Conservation (phyloP, 2,329 filamentous ascomycete genomes). For the Fusarium nematophilum region DNA sequence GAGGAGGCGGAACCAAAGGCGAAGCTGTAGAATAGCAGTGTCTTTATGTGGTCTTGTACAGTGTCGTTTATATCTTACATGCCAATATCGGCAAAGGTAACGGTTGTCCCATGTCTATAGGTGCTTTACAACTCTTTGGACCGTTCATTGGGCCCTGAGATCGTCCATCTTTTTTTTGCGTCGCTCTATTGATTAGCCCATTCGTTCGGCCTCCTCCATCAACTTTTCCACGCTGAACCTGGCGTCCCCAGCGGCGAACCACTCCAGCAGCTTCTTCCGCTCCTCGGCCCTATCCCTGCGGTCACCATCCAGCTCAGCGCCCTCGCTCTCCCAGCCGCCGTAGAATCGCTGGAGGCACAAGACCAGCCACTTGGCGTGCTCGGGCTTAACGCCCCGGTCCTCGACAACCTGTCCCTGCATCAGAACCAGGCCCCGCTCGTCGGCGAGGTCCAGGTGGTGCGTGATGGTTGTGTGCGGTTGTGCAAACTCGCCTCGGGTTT, state of each 20-base stretch:
- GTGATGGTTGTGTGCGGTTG: constrained; percentile 94
- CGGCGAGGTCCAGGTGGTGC: constrained; percentile 84
- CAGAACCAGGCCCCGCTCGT: constrained; percentile 81
- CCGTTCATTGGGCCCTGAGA: too few relatives aligned
- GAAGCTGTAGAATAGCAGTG: constrained; percentile 49
- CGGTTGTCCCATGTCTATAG: constrained; percentile 1
- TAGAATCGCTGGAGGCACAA: constrained; percentile 98
- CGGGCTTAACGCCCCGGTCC: constrained; percentile 78
- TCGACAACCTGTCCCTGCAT: constrained; percentile 86
- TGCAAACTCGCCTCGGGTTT: constrained; percentile 88
- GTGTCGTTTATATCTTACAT: constrained; percentile 28
- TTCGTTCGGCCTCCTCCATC: constrained; percentile 88
- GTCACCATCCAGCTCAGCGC: constrained; percentile 48
- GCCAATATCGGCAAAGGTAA: constrained; percentile 5
- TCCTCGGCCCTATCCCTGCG: constrained; percentile 68
- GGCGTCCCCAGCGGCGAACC: constrained; percentile 83
- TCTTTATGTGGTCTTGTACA: constrained; percentile 13
- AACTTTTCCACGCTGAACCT: constrained; percentile 86
- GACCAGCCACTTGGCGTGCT: constrained; percentile 89
- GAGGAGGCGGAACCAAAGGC: constrained; percentile 46
- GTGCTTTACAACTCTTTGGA: too few relatives aligned
- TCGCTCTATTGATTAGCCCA: constrained; percentile 58
- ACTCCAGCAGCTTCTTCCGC: constrained; percentile 78
- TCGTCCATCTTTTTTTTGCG: neutral
- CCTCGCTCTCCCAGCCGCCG: constrained; percentile 68